These are phyloP conservation scores for Alternaria ethzedia DNA, from an alignment of 2,329 filamentous ascomycete species.

Conservation along the genomic window DNA sequence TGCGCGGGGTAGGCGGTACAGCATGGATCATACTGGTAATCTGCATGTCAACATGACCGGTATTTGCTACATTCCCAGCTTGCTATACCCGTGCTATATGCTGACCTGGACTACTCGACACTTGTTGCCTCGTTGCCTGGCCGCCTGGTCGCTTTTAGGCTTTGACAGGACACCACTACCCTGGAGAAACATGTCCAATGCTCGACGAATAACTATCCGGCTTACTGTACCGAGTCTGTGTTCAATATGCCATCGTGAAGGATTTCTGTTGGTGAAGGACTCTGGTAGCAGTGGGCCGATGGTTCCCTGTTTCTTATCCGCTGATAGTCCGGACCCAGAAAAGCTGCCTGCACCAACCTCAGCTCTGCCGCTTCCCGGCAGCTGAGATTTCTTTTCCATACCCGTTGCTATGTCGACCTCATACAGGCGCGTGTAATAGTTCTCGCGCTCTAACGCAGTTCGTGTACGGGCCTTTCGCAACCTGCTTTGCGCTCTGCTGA, in stretches of 20 bases:
- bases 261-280: background rate
- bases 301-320: background rate
- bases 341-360: background rate
- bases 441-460: background rate
- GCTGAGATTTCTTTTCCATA: background rate
- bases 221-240: background rate
- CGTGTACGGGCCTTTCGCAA: background rate
- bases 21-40: slow-evolving; percentile 11
- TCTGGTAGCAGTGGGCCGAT: background rate
- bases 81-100: background rate
- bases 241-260: background rate
- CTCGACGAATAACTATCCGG: background rate
- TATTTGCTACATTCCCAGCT: background rate
- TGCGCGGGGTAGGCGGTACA: slow-evolving; percentile 8
- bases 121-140: background rate
- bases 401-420: slow-evolving; percentile 13
- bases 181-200: background rate
- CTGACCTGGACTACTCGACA: background rate
- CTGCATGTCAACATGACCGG: slow-evolving; percentile 32
- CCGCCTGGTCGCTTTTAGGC: background rate
- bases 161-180: background rate
- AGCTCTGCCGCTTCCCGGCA: background rate
- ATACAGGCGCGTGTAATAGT: background rate
- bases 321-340: background rate
- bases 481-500: background rate